Percentiles rank a stretch among this genome's conserved stretches.
These are phyloP conservation scores for Neonothopanus nambi DNA, from an alignment of 1,284 basidiomycete species.

Conservation along the genomic window DNA sequence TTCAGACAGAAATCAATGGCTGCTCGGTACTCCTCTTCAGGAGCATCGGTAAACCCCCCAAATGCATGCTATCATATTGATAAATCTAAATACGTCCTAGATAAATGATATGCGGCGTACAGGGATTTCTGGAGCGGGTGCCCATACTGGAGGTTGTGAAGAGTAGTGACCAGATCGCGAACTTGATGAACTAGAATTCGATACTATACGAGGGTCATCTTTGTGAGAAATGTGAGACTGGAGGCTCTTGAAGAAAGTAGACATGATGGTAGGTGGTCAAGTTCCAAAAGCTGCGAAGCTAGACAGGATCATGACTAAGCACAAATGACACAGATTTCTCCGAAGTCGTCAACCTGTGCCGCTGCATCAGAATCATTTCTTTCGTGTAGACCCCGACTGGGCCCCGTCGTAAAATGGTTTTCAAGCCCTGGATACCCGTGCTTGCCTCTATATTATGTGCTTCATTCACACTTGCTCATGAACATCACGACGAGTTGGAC, in stretches of 20 bases:
- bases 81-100: no score
- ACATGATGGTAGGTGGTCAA: background rate
- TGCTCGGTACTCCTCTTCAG: conserved; percentile 48
- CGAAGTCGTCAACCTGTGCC: no score
- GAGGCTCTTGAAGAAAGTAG: background rate
- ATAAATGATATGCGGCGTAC: conserved; percentile 25
- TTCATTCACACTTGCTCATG: conserved; percentile 44
- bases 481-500: conserved; percentile 57
- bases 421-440: no score
- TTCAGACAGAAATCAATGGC: conserved; percentile 50
- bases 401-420: no score
- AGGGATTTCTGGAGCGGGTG: conserved; percentile 47
- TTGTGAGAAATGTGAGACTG: background rate
- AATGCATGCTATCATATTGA: conserved; percentile 34
- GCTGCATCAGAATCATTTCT: no score
- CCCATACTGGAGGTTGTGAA: conserved; percentile 45
- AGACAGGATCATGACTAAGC: no score
- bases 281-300: no score
- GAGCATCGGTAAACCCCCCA: conserved; percentile 55
- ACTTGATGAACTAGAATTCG: background rate
- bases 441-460: conserved; percentile 1
- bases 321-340: no score
- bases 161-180: background rate
- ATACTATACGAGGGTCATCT: background rate
- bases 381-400: no score